A percentile compares a stretch with the other conserved stretches of the same genome.
Conservation (phyloP, 176 grass and related monocot species). For the Aechmea fasciata region DNA sequence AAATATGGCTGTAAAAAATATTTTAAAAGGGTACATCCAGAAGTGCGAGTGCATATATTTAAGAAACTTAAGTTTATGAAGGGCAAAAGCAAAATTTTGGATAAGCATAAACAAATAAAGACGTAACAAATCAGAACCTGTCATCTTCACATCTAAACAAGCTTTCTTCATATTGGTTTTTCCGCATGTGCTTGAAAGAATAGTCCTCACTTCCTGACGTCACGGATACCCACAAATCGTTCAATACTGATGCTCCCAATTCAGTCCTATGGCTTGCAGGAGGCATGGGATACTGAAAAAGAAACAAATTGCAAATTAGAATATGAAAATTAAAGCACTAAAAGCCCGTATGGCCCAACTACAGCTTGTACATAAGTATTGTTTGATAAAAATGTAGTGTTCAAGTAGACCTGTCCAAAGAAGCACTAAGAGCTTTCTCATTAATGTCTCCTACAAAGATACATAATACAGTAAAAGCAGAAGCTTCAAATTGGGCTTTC, state of each 20-base stretch:
- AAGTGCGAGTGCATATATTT: no score
- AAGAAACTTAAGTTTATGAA: no score
- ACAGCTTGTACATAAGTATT: no score
- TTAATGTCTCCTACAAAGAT: neutral
- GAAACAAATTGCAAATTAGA: constrained; percentile 12
- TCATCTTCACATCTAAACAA: constrained; percentile 90
- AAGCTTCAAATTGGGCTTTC: no score
- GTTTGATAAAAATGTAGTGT: no score
- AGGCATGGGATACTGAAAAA: constrained; percentile 46
- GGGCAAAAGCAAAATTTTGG: neutral
- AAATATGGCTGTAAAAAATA: no score
- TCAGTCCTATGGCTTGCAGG: constrained; percentile 56
- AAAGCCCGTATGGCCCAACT: no score
- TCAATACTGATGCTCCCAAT: constrained; percentile 45
- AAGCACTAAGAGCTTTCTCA: neutral
- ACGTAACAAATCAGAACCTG: constrained; percentile 24
- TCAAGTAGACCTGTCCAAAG: no score
- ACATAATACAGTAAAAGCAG: no score
- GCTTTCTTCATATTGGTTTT: constrained; percentile 87
- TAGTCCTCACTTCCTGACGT: constrained; percentile 87
- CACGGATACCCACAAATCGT: constrained; percentile 72
- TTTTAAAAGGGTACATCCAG: no score
- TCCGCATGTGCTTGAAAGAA: constrained; percentile 86
- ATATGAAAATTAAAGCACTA: neutral
- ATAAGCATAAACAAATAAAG: constrained; percentile 5